A percentile compares a stretch with the other conserved stretches of the same genome.
phyloP scores from a whole-genome alignment of 208 protist genomes.

The Tetramitus jugosus region DNA sequence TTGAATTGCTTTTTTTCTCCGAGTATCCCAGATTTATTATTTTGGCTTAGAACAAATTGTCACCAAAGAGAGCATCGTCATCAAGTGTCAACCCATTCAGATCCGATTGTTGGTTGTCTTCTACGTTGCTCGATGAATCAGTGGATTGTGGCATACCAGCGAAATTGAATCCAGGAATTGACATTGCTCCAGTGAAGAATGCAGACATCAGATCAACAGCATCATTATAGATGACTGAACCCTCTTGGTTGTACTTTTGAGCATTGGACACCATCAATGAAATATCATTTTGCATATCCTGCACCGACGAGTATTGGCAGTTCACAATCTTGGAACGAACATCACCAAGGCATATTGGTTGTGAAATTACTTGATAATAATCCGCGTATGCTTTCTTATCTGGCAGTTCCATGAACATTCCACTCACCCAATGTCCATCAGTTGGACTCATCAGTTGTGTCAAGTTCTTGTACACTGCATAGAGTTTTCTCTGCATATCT shows the following conservation, averaged over 20 bases:
- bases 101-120: too few relatives aligned
- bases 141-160: too few relatives aligned
- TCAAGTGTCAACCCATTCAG: too few relatives aligned
- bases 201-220: background rate
- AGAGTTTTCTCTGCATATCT: background rate
- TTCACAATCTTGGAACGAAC: background rate
- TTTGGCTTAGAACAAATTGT: too few relatives aligned
- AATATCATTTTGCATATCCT: conserved; percentile 18
- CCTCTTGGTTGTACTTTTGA: conserved; percentile 3
- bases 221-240: background rate
- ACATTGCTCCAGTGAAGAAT: too few relatives aligned
- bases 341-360: background rate
- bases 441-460: background rate
- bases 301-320: background rate
- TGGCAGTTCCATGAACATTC: background rate
- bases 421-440: background rate
- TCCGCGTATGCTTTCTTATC: background rate
- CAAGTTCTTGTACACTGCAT: background rate
- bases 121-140: too few relatives aligned
- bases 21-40: too few relatives aligned
- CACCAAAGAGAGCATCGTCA: too few relatives aligned
- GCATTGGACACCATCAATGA: background rate
- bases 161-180: too few relatives aligned
- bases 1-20: too few relatives aligned
- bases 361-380: background rate